Evolutionary conservation across 2,329 filamentous ascomycete genomes (phyloP), one percentile per base, ranked within the genome.

Genomic region (Ceratocystis smalleyi): DNA sequence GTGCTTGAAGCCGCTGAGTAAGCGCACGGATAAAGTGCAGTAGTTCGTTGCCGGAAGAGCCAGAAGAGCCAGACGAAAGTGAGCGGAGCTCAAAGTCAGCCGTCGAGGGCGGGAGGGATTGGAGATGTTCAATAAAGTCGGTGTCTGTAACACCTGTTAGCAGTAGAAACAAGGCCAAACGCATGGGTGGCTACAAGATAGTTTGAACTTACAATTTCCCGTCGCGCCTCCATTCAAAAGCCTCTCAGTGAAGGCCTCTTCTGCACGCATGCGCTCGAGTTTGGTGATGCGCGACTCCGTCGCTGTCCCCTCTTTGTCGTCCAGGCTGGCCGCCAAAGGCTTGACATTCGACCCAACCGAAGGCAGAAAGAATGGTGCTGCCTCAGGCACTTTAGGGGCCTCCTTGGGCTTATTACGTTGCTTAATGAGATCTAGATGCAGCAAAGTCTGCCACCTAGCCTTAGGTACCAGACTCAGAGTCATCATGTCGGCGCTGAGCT

Each of bases 381-480:
- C 95, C 72, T 96, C 89, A 0, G 94, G 94, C 5, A 85, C 82
- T 75, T 96, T 96, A 17, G 91, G 91, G 0, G 91, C 83, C 73
- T 96, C 91, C 68, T 85, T 91, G 0, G 95, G 94, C 74, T 94
- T 95, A 75, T 99, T 99, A 67, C 94, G 88, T 74, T 91, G 84
- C 76, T 91, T 88, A 72, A 99, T 96, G 30, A 91, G 77, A 71
- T 99, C 94, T 1, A 99, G 81, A 73, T 99, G 89, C 32, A 99
- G 79, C 15, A 99, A 79, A 0, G 91, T 96, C 74, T 97, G 92
- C 94, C 94, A 99, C 70, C 88, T 83, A 67, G 88, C 90, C 73
- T 88, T 91, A 10, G 94, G 95, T 3, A 97, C 86, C 61, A 97
- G 75, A 73, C 89, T 95, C 65, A 99, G 79, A 0, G 91, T 96